Evolutionary conservation across 1,284 basidiomycete genomes (phyloP), one percentile per base, ranked within the genome.

Genomic region (Hymenochaete sp.): DNA sequence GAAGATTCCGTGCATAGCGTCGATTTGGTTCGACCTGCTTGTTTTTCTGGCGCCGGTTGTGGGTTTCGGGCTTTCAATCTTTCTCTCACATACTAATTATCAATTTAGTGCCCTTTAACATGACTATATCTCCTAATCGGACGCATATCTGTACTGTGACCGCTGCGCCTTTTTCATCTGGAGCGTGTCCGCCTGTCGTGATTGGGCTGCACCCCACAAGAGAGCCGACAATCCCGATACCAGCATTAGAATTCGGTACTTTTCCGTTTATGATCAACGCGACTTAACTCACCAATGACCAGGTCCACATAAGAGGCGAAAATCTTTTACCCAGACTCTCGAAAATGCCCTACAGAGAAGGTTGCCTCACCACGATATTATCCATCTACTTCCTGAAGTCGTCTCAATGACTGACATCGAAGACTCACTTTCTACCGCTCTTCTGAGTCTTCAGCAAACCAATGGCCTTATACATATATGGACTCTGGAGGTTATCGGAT

Each of bases 71-170:
- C n/a, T n/a, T 7, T 7, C 11, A 14, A 29, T 4, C 3, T 6
- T 11, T 43, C 16, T 41, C 16, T 46, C 8, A 13, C 19, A 37
- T 35, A 28, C 24, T 27, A 37, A 21, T 35, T 28, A 31, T 5
- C 16, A 13, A 18, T 32, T 8, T 24, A 54, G 53, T 47, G 16
- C 53, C 53, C 5, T 47, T 48, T 18, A 49, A 47, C 18, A 46
- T 50, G 8, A 62, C 60, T 1, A 42, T 70, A 3, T 86, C 83
- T 6, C 80, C 73, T 25, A 84, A 81, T 54, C 61, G 67, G 42
- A 57, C 62, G 9, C 64, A 82, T 25, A 49, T 80, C 2, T 77
- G 73, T 52, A 67, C 71, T 6, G 49, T 71, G 6, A 68, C 76
- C 9, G 52, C 57, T 2, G 65, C 71, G 22, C 25, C 27, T 19